Conservation (phyloP, 1,139 yeast species). For the Trichomonascaceae sp. region DNA sequence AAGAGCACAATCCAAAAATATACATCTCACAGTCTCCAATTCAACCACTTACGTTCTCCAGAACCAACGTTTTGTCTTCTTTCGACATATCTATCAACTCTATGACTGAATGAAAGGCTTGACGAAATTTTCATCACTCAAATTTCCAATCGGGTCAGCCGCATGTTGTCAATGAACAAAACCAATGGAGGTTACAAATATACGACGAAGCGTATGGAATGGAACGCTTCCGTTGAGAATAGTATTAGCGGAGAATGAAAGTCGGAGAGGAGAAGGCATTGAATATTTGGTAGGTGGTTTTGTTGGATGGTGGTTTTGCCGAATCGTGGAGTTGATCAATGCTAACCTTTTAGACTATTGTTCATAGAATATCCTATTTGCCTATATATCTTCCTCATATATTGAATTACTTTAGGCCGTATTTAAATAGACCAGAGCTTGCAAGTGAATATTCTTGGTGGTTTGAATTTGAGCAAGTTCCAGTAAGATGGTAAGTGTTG, state of each 20-base stretch:
- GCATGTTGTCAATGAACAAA: not conserved
- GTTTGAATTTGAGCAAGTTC: conserved; percentile 61
- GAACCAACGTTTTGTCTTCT: conserved; percentile 30
- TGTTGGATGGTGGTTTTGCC: too few species aligned
- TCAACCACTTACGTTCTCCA: conserved; percentile 38
- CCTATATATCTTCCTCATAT: conserved; percentile 44
- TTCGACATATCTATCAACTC: conserved; percentile 9
- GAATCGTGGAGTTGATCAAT: not conserved
- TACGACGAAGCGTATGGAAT: conserved; percentile 44
- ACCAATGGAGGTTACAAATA: not conserved
- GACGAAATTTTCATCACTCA: conserved; percentile 1
- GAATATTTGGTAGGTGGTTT: conserved; percentile 21
- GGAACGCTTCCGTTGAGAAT: conserved; percentile 48
- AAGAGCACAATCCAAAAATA: not conserved
- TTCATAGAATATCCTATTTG: conserved; percentile 51
- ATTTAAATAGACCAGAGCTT: conserved; percentile 30
- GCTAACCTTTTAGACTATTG: conserved; percentile 24
- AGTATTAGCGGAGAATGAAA: conserved; percentile 29
- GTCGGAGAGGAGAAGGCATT: conserved; percentile 20
- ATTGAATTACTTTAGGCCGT: conserved; percentile 40
- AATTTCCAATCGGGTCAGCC: not conserved
- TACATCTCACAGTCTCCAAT: not conserved
- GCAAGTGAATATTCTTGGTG: conserved; percentile 45
- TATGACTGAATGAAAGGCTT: not conserved
- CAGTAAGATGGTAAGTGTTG: conserved; percentile 48